phyloP scores from a whole-genome alignment of 148 eudicot species.

The Bassia scoparia region DNA sequence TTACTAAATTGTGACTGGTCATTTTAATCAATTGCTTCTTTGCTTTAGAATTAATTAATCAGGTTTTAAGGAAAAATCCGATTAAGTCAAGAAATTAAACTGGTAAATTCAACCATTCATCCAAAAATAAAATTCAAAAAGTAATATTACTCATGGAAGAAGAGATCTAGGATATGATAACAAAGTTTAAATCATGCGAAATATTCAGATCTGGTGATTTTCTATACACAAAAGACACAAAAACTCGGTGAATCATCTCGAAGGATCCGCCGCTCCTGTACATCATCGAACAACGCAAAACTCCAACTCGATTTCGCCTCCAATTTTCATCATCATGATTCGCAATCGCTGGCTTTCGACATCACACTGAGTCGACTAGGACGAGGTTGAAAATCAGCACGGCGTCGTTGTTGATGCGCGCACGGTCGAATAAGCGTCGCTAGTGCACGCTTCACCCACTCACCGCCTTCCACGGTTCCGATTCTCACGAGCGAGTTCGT shows the following conservation, averaged over 20 bases:
- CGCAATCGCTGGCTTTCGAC: slow-evolving; percentile 36
- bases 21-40: no score
- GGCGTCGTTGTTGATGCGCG: slow-evolving; percentile 47
- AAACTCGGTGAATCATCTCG: slow-evolving; percentile 30
- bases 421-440: slow-evolving; percentile 52
- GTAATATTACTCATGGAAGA: background rate
- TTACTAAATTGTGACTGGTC: no score
- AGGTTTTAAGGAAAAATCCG: no score
- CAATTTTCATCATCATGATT: background rate
- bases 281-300: slow-evolving; percentile 3
- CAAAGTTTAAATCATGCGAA: slow-evolving; percentile 7
- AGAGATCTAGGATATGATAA: slow-evolving; percentile 2
- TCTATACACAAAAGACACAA: slow-evolving; percentile 12
- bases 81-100: background rate
- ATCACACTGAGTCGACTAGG: slow-evolving; percentile 45
- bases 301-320: background rate
- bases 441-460: slow-evolving; percentile 49
- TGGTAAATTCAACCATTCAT: slow-evolving; percentile 13
- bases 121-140: slow-evolving; percentile 10
- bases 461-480: slow-evolving; percentile 64
- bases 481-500: slow-evolving; percentile 56
- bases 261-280: slow-evolving; percentile 32
- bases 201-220: slow-evolving; percentile 5
- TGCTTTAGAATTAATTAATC: no score
- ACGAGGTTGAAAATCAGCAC: slow-evolving; percentile 39